Percentiles rank a stretch among this genome's conserved stretches.
Evolutionary conservation across 208 protist genomes (phyloP).

Genomic region (Leishmania amazonensis): DNA sequence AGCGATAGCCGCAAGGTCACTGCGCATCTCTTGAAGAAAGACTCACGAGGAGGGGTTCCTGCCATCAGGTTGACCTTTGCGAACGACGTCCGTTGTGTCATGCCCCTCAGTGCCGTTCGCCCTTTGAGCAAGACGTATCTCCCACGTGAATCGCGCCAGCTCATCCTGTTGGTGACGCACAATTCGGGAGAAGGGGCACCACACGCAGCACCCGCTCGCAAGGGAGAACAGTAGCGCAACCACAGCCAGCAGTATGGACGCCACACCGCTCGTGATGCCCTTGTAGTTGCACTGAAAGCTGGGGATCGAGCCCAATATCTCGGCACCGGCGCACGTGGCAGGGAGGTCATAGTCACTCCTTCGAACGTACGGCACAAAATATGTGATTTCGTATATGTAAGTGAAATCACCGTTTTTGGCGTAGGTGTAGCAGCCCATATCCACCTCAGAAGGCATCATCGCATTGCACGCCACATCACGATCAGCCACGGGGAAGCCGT

Average conservation of each 20-base stretch:
- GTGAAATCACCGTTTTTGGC: constrained; percentile 6
- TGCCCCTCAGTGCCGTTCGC: neutral
- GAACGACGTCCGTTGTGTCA: neutral
- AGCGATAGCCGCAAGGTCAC: neutral
- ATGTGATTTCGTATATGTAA: constrained; percentile 49
- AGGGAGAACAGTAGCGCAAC: constrained; percentile 31
- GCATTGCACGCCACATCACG: constrained; percentile 24
- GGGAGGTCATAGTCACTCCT: constrained; percentile 7
- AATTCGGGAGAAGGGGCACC: constrained; percentile 32
- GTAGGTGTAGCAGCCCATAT: constrained; percentile 17
- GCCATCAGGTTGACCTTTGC: neutral
- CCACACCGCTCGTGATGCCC: constrained; percentile 4
- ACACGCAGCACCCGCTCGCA: constrained; percentile 34
- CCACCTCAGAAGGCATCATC: constrained; percentile 21
- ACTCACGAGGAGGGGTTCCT: neutral
- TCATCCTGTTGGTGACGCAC: constrained; percentile 37
- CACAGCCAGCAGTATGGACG: constrained; percentile 23
- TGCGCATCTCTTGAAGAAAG: neutral
- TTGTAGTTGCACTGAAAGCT: constrained; percentile 26
- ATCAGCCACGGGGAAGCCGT: constrained; percentile 32
- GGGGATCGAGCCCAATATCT: constrained; percentile 22
- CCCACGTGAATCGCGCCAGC: constrained; percentile 15
- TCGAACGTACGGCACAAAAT: constrained; percentile 32
- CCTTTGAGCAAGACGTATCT: constrained; percentile 9
- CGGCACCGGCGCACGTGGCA: constrained; percentile 5